Evolutionary conservation across 1,139 yeast species (phyloP).

Genomic region (Candida neerlandica): DNA sequence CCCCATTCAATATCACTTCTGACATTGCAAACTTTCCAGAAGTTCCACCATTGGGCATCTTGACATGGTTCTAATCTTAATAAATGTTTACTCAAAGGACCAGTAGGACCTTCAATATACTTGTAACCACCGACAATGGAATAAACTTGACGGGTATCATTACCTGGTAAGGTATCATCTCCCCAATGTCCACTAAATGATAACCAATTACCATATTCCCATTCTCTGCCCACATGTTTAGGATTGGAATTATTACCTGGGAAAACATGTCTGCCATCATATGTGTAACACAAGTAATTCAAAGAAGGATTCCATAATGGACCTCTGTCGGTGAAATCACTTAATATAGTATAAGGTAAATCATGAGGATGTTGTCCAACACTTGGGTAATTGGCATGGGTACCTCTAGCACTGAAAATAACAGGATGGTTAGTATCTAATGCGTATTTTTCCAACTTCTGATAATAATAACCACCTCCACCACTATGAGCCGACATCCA

Average conservation of each 20-base stretch:
- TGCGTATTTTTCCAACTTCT: slow-evolving; percentile 71
- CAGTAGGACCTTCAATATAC: slow-evolving; percentile 89
- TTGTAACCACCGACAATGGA: slow-evolving; percentile 83
- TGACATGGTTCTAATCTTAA: slow-evolving; percentile 75
- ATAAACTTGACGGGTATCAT: slow-evolving; percentile 80
- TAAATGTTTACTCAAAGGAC: slow-evolving; percentile 82
- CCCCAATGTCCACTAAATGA: slow-evolving; percentile 90
- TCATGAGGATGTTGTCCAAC: slow-evolving; percentile 97
- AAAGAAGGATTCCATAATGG: slow-evolving; percentile 90
- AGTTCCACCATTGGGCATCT: slow-evolving; percentile 83
- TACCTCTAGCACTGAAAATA: slow-evolving; percentile 89
- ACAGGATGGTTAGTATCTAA: slow-evolving; percentile 58
- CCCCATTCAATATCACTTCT: slow-evolving; percentile 78
- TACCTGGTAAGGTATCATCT: slow-evolving; percentile 63
- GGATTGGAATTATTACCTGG: slow-evolving; percentile 45
- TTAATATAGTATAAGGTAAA: slow-evolving; percentile 83
- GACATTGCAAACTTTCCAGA: slow-evolving; percentile 76
- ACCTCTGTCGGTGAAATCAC: slow-evolving; percentile 94
- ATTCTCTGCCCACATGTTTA: slow-evolving; percentile 56
- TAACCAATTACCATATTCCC: slow-evolving; percentile 75
- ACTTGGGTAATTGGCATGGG: slow-evolving; percentile 96
- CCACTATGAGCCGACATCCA: slow-evolving; percentile 99
- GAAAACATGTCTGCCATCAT: slow-evolving; percentile 55
- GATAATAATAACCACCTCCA: slow-evolving; percentile 83
- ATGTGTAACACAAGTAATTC: slow-evolving; percentile 80